Conservation (phyloP, 345 rosid genomes). For the Zanthoxylum bungeanum region DNA sequence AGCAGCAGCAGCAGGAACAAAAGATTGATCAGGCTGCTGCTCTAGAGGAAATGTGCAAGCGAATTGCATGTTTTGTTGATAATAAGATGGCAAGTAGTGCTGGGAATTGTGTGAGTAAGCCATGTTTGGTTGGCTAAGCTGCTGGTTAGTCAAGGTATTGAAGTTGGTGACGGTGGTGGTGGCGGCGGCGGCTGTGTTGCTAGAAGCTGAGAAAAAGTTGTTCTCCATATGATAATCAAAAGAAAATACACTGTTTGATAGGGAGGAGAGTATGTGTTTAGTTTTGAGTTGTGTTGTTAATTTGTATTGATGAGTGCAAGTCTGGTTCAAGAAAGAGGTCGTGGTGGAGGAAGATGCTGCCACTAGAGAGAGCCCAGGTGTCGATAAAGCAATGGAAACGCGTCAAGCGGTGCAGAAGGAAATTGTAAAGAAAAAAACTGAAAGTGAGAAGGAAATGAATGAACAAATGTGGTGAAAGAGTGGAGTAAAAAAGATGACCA, state of each 20-base stretch:
- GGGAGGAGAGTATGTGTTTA: neutral
- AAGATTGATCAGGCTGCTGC: constrained; percentile 9
- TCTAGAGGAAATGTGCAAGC: constrained; percentile 1
- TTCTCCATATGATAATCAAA: neutral
- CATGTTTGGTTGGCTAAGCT: neutral
- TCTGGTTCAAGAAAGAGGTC: constrained; percentile 18
- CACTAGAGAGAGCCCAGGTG: constrained; percentile 30
- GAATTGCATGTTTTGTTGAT: constrained; percentile 14
- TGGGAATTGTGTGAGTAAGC: constrained; percentile 13
- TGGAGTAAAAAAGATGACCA: neutral
- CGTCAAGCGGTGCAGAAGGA: constrained; percentile 21
- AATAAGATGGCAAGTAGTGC: constrained; percentile 1
- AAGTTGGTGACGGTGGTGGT: neutral
- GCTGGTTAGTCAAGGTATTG: neutral
- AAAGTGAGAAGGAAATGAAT: neutral
- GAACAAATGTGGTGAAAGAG: constrained; percentile 14
- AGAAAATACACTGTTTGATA: constrained; percentile 2
- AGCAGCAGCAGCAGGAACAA: neutral
- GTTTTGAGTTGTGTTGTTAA: neutral
- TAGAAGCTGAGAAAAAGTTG: neutral
- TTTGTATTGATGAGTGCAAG: constrained; percentile 3
- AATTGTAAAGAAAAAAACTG: constrained; percentile 5
- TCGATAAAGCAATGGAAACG: constrained; percentile 32
- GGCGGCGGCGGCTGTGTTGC: neutral
- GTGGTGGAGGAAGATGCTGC: constrained; percentile 18